Base-by-base conservation (phyloP, 345 rosid genomes). In the Pelargonium nanum region DNA sequence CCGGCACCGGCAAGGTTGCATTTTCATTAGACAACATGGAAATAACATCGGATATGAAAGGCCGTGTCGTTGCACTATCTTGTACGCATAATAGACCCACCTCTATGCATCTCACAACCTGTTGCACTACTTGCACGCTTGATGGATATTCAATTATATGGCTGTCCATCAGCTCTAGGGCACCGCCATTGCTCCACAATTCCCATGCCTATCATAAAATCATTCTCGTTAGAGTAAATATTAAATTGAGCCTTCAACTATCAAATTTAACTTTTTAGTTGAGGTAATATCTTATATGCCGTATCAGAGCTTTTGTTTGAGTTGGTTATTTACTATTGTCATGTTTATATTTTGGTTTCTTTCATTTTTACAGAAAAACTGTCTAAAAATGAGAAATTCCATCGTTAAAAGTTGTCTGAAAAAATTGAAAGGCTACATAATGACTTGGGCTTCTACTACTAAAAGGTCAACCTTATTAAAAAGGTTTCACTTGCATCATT, bases 141-240 rank as follows among this genome's bases (percentile, higher is more conserved):
- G 26, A 19, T 2, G 55, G 8, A 6, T 26, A 17, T 16, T 61
- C 48, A 21, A 25, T 17, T 22, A 21, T 22, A 16, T 4, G 2
- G 4, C 0, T 9, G 25, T 61, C 56, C 55, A 50, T 2, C 20
- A 61, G 25, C 44, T 61, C 40, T 0, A 5, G 32, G 1, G 4
- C 24, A 17, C 13, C 22, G 6, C 25, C 56, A 61, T 26, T 19
- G 24, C 24, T 50, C 55, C 56, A 61, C 56, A 61, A 45, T 44
- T 61, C 64, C 64, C 64, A 61, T 40, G 56, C 64, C 56, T 61
- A 50, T n/a, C n/a, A n/a, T n/a, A n/a, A n/a, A n/a, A n/a, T n/a
- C n/a, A n/a, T n/a, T n/a, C n/a, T n/a, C n/a, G n/a, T n/a, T n/a
- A n/a, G n/a, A n/a, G n/a, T n/a, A n/a, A n/a, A n/a, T n/a, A n/a